Conservation (phyloP, 495 filamentous ascomycete genomes). For the Hypoxylon trugodes region DNA sequence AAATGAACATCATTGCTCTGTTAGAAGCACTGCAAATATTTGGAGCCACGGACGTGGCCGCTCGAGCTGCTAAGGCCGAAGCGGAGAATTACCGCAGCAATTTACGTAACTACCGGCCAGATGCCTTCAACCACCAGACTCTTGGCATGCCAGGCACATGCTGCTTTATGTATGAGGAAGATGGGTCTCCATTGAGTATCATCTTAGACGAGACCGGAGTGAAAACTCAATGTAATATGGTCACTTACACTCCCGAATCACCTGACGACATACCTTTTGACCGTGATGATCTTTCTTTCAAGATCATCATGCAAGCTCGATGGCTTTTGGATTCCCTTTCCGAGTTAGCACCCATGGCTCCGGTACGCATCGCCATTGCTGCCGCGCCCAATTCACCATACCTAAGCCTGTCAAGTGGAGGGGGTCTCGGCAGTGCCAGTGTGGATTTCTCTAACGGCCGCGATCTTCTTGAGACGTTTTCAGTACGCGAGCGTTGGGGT, state of each 20-base stretch:
- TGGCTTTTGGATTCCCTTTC: conserved; percentile 85
- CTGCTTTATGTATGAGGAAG: conserved; percentile 74
- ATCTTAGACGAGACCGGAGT: conserved; percentile 85
- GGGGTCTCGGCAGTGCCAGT: conserved; percentile 78
- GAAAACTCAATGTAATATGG: conserved; percentile 88
- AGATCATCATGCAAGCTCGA: conserved; percentile 90
- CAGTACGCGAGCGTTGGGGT: conserved; percentile 61
- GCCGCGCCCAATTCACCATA: conserved; percentile 72
- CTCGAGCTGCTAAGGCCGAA: conserved; percentile 62
- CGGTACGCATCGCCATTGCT: conserved; percentile 66
- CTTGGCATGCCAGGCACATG: conserved; percentile 84
- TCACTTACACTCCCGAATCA: conserved; percentile 80
- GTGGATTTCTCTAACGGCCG: conserved; percentile 84
- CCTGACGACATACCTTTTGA: conserved; percentile 83
- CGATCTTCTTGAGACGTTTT: conserved; percentile 80
- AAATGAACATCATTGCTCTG: conserved; percentile 84
- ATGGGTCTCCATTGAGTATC: conserved; percentile 79
- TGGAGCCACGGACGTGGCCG: conserved; percentile 72
- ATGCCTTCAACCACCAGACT: conserved; percentile 78
- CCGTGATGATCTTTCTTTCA: conserved; percentile 79
- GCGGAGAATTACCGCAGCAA: conserved; percentile 61
- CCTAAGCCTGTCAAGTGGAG: conserved; percentile 76
- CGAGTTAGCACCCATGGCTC: conserved; percentile 79
- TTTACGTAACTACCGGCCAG: conserved; percentile 63
- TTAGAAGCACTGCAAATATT: conserved; percentile 97